These are phyloP conservation scores for Yamadazyma scolyti DNA, from an alignment of 805 yeast species.

Conservation along the genomic window DNA sequence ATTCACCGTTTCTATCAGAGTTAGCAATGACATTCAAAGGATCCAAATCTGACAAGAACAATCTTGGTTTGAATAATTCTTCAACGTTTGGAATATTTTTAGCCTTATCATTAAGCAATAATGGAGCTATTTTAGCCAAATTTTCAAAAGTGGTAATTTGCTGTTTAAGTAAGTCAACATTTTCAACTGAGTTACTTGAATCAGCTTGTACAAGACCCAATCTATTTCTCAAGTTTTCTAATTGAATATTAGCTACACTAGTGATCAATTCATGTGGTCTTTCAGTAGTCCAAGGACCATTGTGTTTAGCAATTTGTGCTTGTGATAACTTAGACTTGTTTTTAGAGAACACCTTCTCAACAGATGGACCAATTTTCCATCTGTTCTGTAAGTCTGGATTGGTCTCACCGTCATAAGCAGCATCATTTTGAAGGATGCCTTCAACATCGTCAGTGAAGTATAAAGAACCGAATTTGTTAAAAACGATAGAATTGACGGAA, in stretches of 20 bases:
- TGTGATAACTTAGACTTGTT: slow-evolving; percentile 53
- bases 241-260: slow-evolving; percentile 62
- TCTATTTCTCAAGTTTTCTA: slow-evolving; percentile 55
- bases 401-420: slow-evolving; percentile 56
- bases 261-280: slow-evolving; percentile 61
- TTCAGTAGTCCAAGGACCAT: slow-evolving; percentile 75
- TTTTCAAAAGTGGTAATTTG: slow-evolving; percentile 62
- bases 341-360: slow-evolving; percentile 75
- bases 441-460: slow-evolving; percentile 72
- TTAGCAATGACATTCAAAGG: slow-evolving; percentile 75
- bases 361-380: slow-evolving; percentile 90
- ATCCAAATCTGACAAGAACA: slow-evolving; percentile 80
- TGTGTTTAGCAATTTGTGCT: slow-evolving; percentile 42
- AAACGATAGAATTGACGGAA: slow-evolving; percentile 50
- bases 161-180: slow-evolving; percentile 39
- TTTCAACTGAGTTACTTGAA: slow-evolving; percentile 42
- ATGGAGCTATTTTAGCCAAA: slow-evolving; percentile 52
- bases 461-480: slow-evolving; percentile 76
- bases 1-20: slow-evolving; percentile 30
- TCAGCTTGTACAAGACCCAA: slow-evolving; percentile 54
- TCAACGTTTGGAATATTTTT: slow-evolving; percentile 57
- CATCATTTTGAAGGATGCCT: slow-evolving; percentile 35
- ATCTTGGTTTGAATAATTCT: slow-evolving; percentile 66
- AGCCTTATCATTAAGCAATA: slow-evolving; percentile 53
- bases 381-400: slow-evolving; percentile 52